Evolutionary conservation across 108 stramenopile genomes (phyloP).

Genomic region (Skeletonema grethae): DNA sequence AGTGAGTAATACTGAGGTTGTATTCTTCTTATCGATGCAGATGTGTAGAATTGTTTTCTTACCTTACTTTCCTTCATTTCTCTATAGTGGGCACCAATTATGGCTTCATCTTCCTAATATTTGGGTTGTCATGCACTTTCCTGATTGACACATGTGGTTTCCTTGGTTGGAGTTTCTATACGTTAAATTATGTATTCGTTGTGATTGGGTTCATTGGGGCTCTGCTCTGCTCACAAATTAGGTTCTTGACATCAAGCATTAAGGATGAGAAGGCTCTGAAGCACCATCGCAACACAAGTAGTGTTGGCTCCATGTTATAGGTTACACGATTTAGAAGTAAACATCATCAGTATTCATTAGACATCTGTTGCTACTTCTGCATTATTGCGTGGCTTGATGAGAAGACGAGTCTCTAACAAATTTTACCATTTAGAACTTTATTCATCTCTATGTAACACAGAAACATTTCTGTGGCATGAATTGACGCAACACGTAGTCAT

Average conservation of each 20-base stretch:
- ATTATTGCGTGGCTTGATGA: too few relatives aligned
- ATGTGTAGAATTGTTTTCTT: too few relatives aligned
- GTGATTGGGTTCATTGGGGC: conserved; percentile 42
- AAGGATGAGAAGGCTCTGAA: conserved; percentile 46
- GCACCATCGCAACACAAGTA: conserved; percentile 50
- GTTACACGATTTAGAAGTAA: not conserved
- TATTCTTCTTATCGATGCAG: too few relatives aligned
- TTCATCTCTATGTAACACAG: conserved; percentile 1
- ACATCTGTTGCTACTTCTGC: too few relatives aligned
- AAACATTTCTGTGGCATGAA: not conserved
- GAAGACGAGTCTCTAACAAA: too few relatives aligned
- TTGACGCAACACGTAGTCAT: conserved; percentile 1
- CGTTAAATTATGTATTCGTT: conserved; percentile 41
- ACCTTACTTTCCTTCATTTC: too few relatives aligned
- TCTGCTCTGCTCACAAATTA: conserved; percentile 39
- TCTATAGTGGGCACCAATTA: conserved; percentile 33
- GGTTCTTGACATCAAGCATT: conserved; percentile 46
- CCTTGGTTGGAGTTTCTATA: conserved; percentile 29
- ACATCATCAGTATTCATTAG: too few relatives aligned
- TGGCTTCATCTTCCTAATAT: conserved; percentile 47
- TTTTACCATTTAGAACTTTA: not conserved
- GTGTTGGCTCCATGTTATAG: conserved; percentile 48
- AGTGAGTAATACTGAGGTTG: not conserved
- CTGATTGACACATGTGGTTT: conserved; percentile 32
- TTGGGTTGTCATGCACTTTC: conserved; percentile 38